phyloP scores from a whole-genome alignment of 306 rosid species.

The Rosa lucieae region DNA sequence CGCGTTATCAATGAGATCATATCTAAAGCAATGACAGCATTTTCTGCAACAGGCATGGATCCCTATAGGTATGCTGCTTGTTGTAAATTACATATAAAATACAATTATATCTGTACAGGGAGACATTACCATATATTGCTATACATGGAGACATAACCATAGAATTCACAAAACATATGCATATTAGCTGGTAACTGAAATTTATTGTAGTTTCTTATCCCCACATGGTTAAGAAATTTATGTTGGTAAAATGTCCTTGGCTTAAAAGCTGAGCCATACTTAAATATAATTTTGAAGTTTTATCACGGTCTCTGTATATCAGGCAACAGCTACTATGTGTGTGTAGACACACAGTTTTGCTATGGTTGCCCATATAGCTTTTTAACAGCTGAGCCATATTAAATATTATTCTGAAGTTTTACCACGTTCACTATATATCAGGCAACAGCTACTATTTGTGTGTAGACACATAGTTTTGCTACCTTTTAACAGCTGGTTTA shows the following conservation, averaged over 20 bases:
- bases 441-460: neutral
- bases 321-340: neutral
- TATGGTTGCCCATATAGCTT: neutral
- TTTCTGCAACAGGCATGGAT: constrained; percentile 91
- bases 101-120: neutral
- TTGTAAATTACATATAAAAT: neutral
- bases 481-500: neutral
- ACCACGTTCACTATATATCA: neutral
- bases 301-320: neutral
- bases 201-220: neutral
- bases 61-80: constrained; percentile 61
- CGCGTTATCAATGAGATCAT: constrained; percentile 84
- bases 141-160: neutral
- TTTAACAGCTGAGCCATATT: neutral
- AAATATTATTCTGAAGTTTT: neutral
- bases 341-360: neutral
- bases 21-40: constrained; percentile 82
- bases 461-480: neutral
- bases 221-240: neutral
- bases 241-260: neutral
- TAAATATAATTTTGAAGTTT: neutral
- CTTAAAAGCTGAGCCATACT: neutral
- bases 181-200: neutral
- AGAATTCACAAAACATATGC: neutral
- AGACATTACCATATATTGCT: neutral